Conservation (phyloP, 768 basidiomycete species). For the Lactarius sanguifluus region DNA sequence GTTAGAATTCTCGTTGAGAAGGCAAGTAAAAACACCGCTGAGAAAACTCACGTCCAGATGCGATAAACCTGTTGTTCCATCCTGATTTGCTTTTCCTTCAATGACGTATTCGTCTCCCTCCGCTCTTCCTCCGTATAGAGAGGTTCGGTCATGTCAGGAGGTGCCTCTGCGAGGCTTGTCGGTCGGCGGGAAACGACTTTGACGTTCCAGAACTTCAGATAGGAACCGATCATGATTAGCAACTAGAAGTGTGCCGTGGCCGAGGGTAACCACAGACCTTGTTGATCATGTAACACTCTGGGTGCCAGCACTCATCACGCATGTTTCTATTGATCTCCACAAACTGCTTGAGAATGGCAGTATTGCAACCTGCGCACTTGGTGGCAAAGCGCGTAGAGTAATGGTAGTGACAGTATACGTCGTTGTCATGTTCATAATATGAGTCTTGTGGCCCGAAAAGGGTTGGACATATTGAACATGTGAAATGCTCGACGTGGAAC, state of each 20-base stretch:
- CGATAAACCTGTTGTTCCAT: constrained; percentile 99
- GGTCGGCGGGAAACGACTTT: constrained; percentile 81
- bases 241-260: constrained; percentile 1
- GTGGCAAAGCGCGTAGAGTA: constrained; percentile 98
- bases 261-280: constrained; percentile 55
- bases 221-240: constrained; percentile 23
- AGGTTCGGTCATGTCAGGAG: constrained; percentile 40
- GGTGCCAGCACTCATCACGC: constrained; percentile 99
- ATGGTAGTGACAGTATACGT: constrained; percentile 98
- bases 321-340: constrained; percentile 99
- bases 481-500: constrained; percentile 99
- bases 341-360: constrained; percentile 97
- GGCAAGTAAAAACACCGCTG: not conserved
- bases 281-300: constrained; percentile 99
- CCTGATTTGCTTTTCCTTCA: constrained; percentile 86
- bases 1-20: constrained; percentile 14
- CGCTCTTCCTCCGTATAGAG: constrained; percentile 76
- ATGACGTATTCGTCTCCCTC: constrained; percentile 68
- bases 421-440: constrained; percentile 98
- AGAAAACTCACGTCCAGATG: constrained; percentile 87
- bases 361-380: constrained; percentile 96
- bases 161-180: constrained; percentile 48
- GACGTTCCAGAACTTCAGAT: constrained; percentile 93
- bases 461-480: constrained; percentile 93
- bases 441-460: constrained; percentile 98